Percentiles rank a stretch among this genome's conserved stretches.
These are phyloP conservation scores for Penicillium nordicum DNA, from an alignment of 2,329 filamentous ascomycete genomes.

Conservation along the genomic window DNA sequence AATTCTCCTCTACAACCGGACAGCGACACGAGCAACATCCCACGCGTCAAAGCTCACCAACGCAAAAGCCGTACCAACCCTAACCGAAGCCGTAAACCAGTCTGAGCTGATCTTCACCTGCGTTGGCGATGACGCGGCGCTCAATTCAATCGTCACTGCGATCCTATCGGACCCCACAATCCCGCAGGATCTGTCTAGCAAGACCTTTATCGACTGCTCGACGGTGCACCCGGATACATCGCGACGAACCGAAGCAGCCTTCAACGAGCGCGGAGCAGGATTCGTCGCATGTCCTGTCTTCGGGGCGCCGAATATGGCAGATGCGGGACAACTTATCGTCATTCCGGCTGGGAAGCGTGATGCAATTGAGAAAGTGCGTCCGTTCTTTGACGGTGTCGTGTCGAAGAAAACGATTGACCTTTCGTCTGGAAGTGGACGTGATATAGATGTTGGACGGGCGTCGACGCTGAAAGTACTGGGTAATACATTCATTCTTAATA, in stretches of 20 bases:
- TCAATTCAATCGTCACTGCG: constrained; percentile 59
- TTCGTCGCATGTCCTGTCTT: constrained; percentile 69
- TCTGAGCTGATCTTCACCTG: constrained; percentile 80
- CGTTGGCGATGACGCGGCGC: constrained; percentile 72
- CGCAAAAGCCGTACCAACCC: constrained; percentile 59
- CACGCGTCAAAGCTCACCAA: constrained; percentile 59
- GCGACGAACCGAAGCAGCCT: constrained; percentile 59
- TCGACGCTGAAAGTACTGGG: constrained; percentile 76
- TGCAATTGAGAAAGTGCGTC: constrained; percentile 62
- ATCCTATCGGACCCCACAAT: constrained; percentile 43
- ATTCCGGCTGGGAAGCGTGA: constrained; percentile 65
- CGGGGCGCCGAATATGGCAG: constrained; percentile 44
- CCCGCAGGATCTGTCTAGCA: constrained; percentile 56
- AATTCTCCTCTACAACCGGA: constrained; percentile 78
- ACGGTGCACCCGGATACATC: constrained; percentile 83
- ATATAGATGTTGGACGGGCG: constrained; percentile 68
- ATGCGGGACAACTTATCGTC: constrained; percentile 66
- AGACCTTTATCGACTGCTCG: constrained; percentile 82
- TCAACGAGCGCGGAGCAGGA: constrained; percentile 58
- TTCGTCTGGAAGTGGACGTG: constrained; percentile 43
- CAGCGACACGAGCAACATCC: constrained; percentile 61
- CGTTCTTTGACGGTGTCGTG: constrained; percentile 71
- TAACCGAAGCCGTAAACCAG: constrained; percentile 63
- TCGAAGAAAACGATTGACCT: constrained; percentile 36
- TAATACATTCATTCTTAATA: constrained; percentile 81